phyloP scores from a whole-genome alignment of 257 asterid genomes.

The Capsicum baccatum region DNA sequence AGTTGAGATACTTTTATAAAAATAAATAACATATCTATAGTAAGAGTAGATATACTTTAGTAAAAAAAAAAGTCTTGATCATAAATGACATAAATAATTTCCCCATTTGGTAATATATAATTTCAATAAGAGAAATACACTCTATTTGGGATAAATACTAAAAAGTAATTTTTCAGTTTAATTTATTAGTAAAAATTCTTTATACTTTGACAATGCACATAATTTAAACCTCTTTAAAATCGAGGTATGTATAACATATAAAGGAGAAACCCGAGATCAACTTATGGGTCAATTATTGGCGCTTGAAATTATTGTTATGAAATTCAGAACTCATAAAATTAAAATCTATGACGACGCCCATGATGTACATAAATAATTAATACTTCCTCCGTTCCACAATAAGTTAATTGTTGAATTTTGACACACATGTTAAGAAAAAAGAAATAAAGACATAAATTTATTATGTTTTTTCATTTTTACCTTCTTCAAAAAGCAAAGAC shows the following conservation, averaged over 20 bases:
- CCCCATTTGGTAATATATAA: neutral
- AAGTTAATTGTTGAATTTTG: too few species aligned
- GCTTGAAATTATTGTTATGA: neutral
- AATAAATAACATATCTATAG: too few species aligned
- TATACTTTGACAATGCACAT: neutral
- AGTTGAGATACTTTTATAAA: too few species aligned
- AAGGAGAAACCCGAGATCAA: too few species aligned
- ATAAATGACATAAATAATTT: neutral
- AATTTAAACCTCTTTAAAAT: neutral
- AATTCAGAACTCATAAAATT: neutral
- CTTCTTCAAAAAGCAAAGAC: too few species aligned
- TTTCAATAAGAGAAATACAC: neutral
- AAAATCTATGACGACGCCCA: fast-evolving
- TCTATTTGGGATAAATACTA: neutral
- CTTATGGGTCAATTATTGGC: neutral
- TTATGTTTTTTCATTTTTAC: too few species aligned
- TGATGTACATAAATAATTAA: neutral
- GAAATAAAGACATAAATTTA: too few species aligned
- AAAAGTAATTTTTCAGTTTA: neutral
- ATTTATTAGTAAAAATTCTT: neutral
- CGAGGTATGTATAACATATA: neutral
- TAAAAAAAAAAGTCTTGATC: neutral
- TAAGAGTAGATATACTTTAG: too few species aligned
- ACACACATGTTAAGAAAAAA: too few species aligned
- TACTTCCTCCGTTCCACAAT: too few species aligned